phyloP scores from a whole-genome alignment of 768 basidiomycete species.

The Hemileccinum rubropunctum region DNA sequence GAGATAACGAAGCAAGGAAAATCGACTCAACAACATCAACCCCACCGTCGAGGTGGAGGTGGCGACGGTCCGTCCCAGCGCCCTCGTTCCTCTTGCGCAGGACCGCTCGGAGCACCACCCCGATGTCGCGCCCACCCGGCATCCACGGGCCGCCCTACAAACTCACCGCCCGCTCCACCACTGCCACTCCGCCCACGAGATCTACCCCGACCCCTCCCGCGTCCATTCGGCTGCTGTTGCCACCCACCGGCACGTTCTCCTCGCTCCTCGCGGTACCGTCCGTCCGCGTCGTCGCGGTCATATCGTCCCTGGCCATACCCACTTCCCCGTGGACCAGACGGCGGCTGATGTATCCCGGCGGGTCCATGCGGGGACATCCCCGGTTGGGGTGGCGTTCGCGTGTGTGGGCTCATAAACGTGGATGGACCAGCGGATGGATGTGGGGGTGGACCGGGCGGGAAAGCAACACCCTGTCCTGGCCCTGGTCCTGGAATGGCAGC shows the following conservation, averaged over 20 bases:
- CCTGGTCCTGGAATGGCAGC: not conserved
- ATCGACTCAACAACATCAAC: not conserved
- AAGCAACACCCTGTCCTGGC: not conserved
- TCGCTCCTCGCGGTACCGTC: constrained; percentile 30
- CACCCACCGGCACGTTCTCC: constrained; percentile 33
- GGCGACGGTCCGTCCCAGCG: constrained; percentile 29
- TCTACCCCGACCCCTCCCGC: constrained; percentile 33
- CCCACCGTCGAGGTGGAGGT: constrained; percentile 29
- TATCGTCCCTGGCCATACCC: constrained; percentile 26
- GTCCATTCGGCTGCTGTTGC: constrained; percentile 28
- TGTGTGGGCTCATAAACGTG: constrained; percentile 17
- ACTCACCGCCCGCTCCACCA: constrained; percentile 15
- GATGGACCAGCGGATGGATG: constrained; percentile 1
- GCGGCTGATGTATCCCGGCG: constrained; percentile 21
- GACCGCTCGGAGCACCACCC: constrained; percentile 24
- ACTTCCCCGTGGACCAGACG: constrained; percentile 27
- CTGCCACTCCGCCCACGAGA: constrained; percentile 23
- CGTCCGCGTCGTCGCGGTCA: constrained; percentile 25
- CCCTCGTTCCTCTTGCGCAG: constrained; percentile 20
- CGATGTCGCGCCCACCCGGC: constrained; percentile 31
- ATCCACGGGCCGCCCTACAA: constrained; percentile 45
- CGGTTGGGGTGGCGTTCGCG: constrained; percentile 25
- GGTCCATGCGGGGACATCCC: constrained; percentile 19
- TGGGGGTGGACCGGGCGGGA: constrained; percentile 6
- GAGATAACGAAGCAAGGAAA: too few relatives aligned